Percentiles rank a stretch among this genome's conserved stretches.
Evolutionary conservation across 805 yeast species (phyloP).

Genomic region (Sugiyamaella marilandica): DNA sequence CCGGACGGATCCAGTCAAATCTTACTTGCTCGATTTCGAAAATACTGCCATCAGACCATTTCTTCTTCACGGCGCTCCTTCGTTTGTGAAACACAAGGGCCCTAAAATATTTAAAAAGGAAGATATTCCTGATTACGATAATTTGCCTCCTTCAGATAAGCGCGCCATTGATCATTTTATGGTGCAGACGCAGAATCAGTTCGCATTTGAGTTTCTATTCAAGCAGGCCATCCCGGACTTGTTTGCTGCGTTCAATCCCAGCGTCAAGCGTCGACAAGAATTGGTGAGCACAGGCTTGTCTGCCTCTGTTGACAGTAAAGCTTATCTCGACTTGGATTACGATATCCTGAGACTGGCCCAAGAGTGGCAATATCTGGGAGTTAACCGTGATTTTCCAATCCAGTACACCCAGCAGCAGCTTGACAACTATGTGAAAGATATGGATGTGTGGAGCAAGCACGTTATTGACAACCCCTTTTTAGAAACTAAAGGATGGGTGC

Average conservation of each 20-base stretch:
- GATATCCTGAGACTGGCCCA: constrained; percentile 27
- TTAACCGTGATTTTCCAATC: constrained; percentile 48
- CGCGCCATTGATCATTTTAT: constrained; percentile 82
- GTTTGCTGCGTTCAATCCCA: constrained; percentile 77
- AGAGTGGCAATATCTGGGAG: constrained; percentile 27
- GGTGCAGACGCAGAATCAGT: constrained; percentile 86
- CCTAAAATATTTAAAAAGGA: constrained; percentile 76
- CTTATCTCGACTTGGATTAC: constrained; percentile 30
- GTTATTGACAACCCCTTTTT: constrained; percentile 73
- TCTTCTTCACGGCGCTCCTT: constrained; percentile 70
- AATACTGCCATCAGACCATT: constrained; percentile 77
- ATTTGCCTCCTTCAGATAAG: constrained; percentile 65
- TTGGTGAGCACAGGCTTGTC: constrained; percentile 30
- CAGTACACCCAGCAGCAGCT: constrained; percentile 54
- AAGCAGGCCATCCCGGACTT: constrained; percentile 55
- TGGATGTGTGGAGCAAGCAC: constrained; percentile 64
- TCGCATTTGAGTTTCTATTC: constrained; percentile 75
- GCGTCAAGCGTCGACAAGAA: constrained; percentile 49
- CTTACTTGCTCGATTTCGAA: constrained; percentile 75
- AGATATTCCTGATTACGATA: constrained; percentile 67
- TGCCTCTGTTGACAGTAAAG: constrained; percentile 20
- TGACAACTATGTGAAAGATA: constrained; percentile 50
- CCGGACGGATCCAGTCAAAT: constrained; percentile 35
- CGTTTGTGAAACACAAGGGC: constrained; percentile 81
- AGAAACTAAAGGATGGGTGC: constrained; percentile 92